Base-by-base conservation (phyloP, 1,139 yeast genomes). In the Debaryomyces sp. region DNA sequence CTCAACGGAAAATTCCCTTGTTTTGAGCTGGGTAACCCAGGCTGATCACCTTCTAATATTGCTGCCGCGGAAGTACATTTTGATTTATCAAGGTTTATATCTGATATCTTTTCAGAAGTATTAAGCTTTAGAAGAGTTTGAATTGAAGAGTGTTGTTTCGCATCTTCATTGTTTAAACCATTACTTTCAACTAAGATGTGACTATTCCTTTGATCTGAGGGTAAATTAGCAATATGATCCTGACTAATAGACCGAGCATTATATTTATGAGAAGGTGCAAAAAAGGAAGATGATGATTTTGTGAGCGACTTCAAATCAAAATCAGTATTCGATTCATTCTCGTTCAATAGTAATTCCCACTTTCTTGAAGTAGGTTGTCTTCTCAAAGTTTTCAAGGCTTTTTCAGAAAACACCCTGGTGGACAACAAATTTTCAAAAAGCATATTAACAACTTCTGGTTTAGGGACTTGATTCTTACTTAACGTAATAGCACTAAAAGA, bases 271-370 rank as follows among this genome's bases (percentile, higher is more conserved):
- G 34, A 17, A 4, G 43, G 13, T 6, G 21, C 36, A 30, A 29
- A 30, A 15, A 18, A 22, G 2, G 43, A 34, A 12, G 41, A 38
- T 17, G 29, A 30, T 12, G 46, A 53, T 32, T 46, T 48, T 3
- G 56, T 54, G 22, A 60, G 45, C 3, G 61, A 45, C 22, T 56
- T 59, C 41, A 75, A 62, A 48, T 75, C 78, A 51, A 75, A 74
- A 7, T 63, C 63, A 2, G 64, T 50, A 51, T 75, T 75, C 5
- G 71, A 64, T 51, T 75, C 79, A 52, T 65, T 68, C 52, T 77
- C 81, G 43, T 75, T 57, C 21, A 76, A 54, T n/a, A 77, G 57
- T 12, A 77, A 58, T 51, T 77, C 80, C 81, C 81, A 77, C 55
- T 77, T 77, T 27, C 81, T 53, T 46, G 62, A 65, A 0, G 70